Conservation (phyloP, 2,329 filamentous ascomycete species). For the Colletotrichum zoysiae region DNA sequence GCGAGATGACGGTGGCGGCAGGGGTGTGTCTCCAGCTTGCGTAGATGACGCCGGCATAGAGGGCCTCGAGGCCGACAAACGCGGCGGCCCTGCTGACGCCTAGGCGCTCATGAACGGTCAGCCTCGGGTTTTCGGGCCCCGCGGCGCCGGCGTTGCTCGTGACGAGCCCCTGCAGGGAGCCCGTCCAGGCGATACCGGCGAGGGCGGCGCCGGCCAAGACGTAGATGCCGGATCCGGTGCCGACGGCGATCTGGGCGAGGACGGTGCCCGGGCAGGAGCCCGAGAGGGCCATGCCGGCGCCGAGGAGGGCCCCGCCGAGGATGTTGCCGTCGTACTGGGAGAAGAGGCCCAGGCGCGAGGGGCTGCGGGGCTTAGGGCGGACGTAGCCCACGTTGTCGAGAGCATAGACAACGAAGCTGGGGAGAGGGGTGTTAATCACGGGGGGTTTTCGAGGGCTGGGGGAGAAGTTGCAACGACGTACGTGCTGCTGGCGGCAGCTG, state of each 20-base stretch:
- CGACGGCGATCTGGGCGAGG: slow-evolving; percentile 69
- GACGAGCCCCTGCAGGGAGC: slow-evolving; percentile 55
- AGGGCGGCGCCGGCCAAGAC: slow-evolving; percentile 66
- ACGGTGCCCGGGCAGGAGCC: slow-evolving; percentile 76
- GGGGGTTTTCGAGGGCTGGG: not conserved
- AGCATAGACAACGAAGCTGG: slow-evolving; percentile 60
- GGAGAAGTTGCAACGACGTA: slow-evolving; percentile 53
- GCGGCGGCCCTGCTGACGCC: slow-evolving; percentile 54
- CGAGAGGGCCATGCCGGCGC: slow-evolving; percentile 74
- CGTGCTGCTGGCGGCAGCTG: slow-evolving; percentile 72
- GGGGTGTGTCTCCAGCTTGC: slow-evolving; percentile 51
- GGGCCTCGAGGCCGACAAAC: slow-evolving; percentile 58
- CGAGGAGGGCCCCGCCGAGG: slow-evolving; percentile 71
- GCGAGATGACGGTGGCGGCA: slow-evolving; percentile 50
- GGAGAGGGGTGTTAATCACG: slow-evolving; percentile 32
- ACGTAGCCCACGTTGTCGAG: slow-evolving; percentile 59
- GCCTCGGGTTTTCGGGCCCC: slow-evolving; percentile 43
- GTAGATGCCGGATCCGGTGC: slow-evolving; percentile 63
- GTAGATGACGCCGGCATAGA: slow-evolving; percentile 57
- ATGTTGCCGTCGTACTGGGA: slow-evolving; percentile 73
- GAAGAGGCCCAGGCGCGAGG: slow-evolving; percentile 66
- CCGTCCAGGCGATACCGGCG: slow-evolving; percentile 67
- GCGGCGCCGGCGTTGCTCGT: slow-evolving; percentile 46
- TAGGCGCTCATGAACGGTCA: slow-evolving; percentile 56
- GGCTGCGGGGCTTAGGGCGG: slow-evolving; percentile 60